phyloP scores from a whole-genome alignment of 805 yeast species.

The Tetrapisispora arboricola region DNA sequence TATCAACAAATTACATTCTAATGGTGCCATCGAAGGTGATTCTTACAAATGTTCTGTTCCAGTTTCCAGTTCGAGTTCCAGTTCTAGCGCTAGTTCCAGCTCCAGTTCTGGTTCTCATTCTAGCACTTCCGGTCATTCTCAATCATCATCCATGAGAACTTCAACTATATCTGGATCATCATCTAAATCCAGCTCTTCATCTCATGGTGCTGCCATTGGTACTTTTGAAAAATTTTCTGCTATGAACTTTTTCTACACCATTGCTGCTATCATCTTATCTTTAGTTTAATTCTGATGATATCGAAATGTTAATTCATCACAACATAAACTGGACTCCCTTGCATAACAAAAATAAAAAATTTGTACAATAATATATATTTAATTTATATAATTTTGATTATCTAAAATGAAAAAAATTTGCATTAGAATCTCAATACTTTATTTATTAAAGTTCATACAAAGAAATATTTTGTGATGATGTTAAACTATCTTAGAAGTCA shows the following conservation, averaged over 20 bases:
- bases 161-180: neutral
- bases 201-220: conserved; percentile 3
- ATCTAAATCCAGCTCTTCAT: neutral
- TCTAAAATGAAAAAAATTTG: neutral
- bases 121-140: neutral
- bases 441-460: no score
- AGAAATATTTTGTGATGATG: no score
- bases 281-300: neutral
- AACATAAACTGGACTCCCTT: neutral
- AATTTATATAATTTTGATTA: no score
- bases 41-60: conserved; percentile 65
- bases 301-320: no score
- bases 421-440: no score
- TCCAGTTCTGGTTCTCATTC: neutral
- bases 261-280: conserved; percentile 4
- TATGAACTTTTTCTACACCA: neutral
- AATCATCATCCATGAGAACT: neutral
- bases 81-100: neutral
- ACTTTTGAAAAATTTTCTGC: neutral
- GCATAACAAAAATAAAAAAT: no score
- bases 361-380: no score
- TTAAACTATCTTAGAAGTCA: no score
- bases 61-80: conserved; percentile 37
- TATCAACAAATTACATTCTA: conserved; percentile 59
- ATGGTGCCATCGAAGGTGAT: conserved; percentile 87